phyloP scores from a whole-genome alignment of 2,329 filamentous ascomycete species.

The Botrytis sinoallii region DNA sequence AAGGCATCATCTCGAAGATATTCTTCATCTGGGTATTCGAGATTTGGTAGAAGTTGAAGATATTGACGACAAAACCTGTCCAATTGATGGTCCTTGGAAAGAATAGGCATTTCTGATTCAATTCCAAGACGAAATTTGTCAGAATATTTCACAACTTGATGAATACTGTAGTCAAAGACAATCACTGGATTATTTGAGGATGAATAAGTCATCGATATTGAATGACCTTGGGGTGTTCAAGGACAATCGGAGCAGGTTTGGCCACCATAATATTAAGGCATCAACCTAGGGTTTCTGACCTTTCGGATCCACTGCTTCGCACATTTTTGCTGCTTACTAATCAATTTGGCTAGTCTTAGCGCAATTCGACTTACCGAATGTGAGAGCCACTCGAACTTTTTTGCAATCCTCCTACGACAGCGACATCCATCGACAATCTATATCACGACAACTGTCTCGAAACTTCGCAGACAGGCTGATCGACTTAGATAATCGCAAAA shows the following conservation, averaged over 20 bases:
- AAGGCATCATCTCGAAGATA: slow-evolving; percentile 57
- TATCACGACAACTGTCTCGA: slow-evolving; percentile 35
- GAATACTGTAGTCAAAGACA: background rate
- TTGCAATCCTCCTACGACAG: slow-evolving; percentile 30
- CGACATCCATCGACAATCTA: slow-evolving; percentile 35
- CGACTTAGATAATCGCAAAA: slow-evolving; percentile 52
- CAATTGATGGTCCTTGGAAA: slow-evolving; percentile 38
- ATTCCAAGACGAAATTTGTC: background rate
- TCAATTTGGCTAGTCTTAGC: slow-evolving; percentile 21
- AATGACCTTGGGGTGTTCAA: background rate
- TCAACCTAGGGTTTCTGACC: slow-evolving; percentile 24
- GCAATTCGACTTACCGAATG: slow-evolving; percentile 26
- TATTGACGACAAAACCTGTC: slow-evolving; percentile 69
- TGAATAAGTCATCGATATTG: background rate
- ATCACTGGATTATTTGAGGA: slow-evolving; percentile 15
- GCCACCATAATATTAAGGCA: slow-evolving; percentile 19
- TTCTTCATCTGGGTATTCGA: slow-evolving; percentile 61
- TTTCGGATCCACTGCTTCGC: slow-evolving; percentile 21
- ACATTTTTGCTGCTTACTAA: slow-evolving; percentile 26
- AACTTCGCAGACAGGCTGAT: slow-evolving; percentile 34
- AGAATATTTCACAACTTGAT: slow-evolving; percentile 12
- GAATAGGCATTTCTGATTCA: background rate
- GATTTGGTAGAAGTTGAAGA: slow-evolving; percentile 65
- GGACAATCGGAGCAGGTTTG: background rate
- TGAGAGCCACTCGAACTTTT: slow-evolving; percentile 21